Base-by-base conservation (phyloP, 495 filamentous ascomycete species). In the Aspergillus bertholletiae region DNA sequence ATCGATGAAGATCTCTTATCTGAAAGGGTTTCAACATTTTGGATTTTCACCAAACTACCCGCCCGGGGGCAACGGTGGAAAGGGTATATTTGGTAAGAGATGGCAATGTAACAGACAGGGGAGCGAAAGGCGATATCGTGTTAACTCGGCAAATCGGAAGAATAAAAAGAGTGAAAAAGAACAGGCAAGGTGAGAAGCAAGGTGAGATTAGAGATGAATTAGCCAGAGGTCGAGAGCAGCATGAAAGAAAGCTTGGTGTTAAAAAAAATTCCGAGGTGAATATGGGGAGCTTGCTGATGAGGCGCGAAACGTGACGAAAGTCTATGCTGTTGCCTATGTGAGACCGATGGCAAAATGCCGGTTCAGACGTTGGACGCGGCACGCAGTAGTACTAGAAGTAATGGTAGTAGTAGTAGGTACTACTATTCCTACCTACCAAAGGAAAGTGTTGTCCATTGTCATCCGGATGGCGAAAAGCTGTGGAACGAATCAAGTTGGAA, bases 1-100 rank as follows among this genome's bases (percentile, higher is more conserved):
- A 57, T 27, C 51, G 56, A 48, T 70, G 67, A 34, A 76, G 66
- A 53, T 74, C 64, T 51, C 60, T 72, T 55, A 78, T 72, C 50
- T 71, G 70, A 39, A 78, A 78, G 17, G 72, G 74, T 34, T 73
- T 71, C 60, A 76, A 65, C 73, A 75, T 74, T 20, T 49, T 62
- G 49, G 35, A n/a, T n/a, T 22, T 15, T 26, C 8, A 21, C 7
- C 20, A 3, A 22, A 11, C 21, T 20, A 43, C 18, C 3, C 18
- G 39, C 15, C 41, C 15, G 24, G 1, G 26, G 26, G 26, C 8
- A 18, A 22, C n/a, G 15, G 15, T 17, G 15, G 20, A n/a, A 22
- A 23, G 32, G n/a, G n/a, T n/a, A 24, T 1, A 24, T 35, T 17
- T 39, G 7, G n/a, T 30, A 43, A 41, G 40, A 45, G 37, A 37